phyloP scores from a whole-genome alignment of 345 rosid species.

The Bruguiera sexangula region DNA sequence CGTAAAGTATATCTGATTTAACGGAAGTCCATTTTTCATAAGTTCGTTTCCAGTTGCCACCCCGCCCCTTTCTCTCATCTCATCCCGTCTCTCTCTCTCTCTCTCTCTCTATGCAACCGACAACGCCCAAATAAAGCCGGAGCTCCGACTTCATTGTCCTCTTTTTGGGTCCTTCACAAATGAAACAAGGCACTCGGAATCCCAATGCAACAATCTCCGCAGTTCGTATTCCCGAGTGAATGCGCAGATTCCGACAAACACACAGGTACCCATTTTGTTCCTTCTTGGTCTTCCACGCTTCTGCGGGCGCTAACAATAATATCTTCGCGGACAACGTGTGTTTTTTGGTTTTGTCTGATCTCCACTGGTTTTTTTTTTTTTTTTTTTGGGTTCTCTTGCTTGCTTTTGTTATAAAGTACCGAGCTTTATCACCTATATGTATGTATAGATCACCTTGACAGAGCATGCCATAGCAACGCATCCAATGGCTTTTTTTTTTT shows the following conservation, averaged over 20 bases:
- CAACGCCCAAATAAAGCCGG: constrained; percentile 6
- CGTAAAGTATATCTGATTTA: background rate
- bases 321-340: too few relatives aligned
- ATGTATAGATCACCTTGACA: too few relatives aligned
- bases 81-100: constrained; percentile 5
- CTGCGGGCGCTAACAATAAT: background rate
- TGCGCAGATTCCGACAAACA: constrained; percentile 11
- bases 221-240: background rate
- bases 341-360: too few relatives aligned
- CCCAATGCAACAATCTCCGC: background rate
- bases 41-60: constrained; percentile 20
- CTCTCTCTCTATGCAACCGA: constrained; percentile 14
- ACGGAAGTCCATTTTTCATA: background rate
- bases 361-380: too few relatives aligned
- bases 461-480: too few relatives aligned
- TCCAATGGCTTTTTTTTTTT: too few relatives aligned
- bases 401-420: too few relatives aligned
- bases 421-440: too few relatives aligned
- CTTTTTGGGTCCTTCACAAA: constrained; percentile 8
- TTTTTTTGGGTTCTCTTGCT: too few relatives aligned
- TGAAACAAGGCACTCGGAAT: background rate
- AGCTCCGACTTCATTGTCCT: constrained; percentile 14
- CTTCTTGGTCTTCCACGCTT: background rate
- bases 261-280: constrained; percentile 26
- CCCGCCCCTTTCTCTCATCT: background rate